These are phyloP conservation scores for Saccharomycopsis sp. DNA, from an alignment of 805 yeast genomes.

Conservation along the genomic window DNA sequence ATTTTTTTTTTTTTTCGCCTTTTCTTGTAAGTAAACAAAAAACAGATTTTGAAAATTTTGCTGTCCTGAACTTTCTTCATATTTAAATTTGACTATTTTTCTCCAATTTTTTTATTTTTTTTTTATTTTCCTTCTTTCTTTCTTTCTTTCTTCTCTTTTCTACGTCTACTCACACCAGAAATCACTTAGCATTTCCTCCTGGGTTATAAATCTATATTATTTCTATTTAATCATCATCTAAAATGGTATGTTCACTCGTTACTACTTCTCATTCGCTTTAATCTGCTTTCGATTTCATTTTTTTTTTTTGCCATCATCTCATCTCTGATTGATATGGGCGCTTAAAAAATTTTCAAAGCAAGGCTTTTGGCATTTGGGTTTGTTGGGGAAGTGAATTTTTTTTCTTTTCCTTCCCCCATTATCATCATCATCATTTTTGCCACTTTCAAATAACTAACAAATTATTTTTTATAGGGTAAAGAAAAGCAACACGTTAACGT, in stretches of 20 bases:
- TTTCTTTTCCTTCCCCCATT: not conserved
- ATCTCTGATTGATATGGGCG: not conserved
- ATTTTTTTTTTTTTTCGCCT: no score
- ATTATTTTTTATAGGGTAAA: constrained; percentile 75
- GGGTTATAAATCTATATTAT: no score
- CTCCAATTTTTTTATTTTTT: no score
- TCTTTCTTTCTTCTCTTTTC: constrained; percentile 16
- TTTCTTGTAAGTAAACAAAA: not conserved
- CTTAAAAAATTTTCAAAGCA: not conserved
- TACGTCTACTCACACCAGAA: constrained; percentile 30
- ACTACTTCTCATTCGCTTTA: not conserved
- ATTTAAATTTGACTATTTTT: no score
- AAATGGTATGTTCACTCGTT: constrained; percentile 21
- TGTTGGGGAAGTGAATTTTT: not conserved
- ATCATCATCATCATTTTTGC: constrained; percentile 18
- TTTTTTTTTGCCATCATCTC: no score
- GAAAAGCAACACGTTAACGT: constrained; percentile 98
- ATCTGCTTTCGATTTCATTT: no score
- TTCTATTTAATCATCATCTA: constrained; percentile 20
- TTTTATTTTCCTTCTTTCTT: constrained; percentile 15
- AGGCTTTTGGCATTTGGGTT: not conserved
- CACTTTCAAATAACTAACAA: no score
- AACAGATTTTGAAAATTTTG: no score
- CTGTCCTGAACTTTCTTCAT: no score
- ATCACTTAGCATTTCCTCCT: constrained; percentile 30